Evolutionary conservation across 768 basidiomycete species (phyloP), one percentile per base, ranked within the genome.

Genomic region (Rhizopogon roseolus): DNA sequence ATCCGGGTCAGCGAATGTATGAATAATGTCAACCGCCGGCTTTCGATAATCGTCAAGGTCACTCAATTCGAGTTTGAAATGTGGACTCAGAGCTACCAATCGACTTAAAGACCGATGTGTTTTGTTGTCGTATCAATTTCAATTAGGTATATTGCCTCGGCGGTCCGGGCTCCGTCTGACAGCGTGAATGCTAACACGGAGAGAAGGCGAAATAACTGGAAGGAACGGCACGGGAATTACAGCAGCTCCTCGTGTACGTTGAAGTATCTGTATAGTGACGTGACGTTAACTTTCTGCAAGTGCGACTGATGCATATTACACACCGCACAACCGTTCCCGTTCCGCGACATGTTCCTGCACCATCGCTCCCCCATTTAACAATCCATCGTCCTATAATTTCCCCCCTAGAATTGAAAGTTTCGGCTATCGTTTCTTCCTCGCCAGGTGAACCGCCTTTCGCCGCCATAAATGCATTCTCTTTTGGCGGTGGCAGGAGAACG

Each of bases 401-500:
- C 0, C 86, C 88, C 11, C 76, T 71, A 38, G 72, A 66, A 58
- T 86, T 79, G 41, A 75, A 59, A 3, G 88, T 91, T 68, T 92
- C 90, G 13, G 92, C 91, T 1, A 92, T 78, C 1, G 90, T 90
- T 69, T 93, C 90, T 60, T 90, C 84, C 54, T 71, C 61, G 3
- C 83, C 84, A 1, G 77, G 71, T 16, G 55, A 54, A 2, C 70
- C 71, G 2, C 68, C 72, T 38, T 64, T 70, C 14, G 55, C 53
- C 1, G 69, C 62, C n/a, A 54, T 58, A 19, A 62, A 55, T 4
- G 68, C 61, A 56, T 76, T 74, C 16, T 72, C 64, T 6, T 60
- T 56, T 1, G 73, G 13, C 2, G 62, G 43, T 17, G 81, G 75
- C 0, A 86, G 69, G 46, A 75, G 66, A 29, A 90, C 72, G 22